These are phyloP conservation scores for Cyberlindnera maritima DNA, from an alignment of 805 yeast species.

Conservation along the genomic window DNA sequence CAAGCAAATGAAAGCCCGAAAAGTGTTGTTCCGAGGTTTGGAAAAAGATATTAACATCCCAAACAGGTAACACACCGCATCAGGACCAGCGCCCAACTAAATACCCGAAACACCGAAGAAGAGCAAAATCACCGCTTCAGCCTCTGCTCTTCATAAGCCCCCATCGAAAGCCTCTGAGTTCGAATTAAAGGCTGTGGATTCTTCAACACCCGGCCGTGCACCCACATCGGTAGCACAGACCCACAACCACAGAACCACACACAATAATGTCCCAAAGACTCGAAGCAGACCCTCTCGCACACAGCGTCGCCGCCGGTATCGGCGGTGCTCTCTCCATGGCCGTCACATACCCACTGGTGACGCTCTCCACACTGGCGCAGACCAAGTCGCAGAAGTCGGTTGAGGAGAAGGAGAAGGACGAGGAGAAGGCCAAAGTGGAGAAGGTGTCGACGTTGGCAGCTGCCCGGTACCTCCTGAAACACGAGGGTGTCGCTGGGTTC, in stretches of 20 bases:
- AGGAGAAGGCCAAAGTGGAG: slow-evolving; percentile 16
- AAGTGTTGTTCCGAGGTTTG: no score
- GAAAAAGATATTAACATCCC: no score
- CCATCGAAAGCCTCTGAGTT: no score
- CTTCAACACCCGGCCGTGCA: no score
- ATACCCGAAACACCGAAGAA: no score
- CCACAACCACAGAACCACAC: neutral
- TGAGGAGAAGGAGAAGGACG: slow-evolving; percentile 8
- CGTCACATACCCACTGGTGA: slow-evolving; percentile 86
- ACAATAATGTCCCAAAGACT: slow-evolving; percentile 25
- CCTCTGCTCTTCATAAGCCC: no score
- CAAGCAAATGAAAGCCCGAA: no score
- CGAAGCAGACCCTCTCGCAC: slow-evolving; percentile 45
- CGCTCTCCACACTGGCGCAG: slow-evolving; percentile 85
- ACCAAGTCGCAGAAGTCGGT: slow-evolving; percentile 41
- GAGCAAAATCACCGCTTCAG: no score
- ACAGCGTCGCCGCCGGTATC: slow-evolving; percentile 92
- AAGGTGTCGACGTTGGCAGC: slow-evolving; percentile 33
- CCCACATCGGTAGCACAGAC: no score
- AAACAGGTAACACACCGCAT: no score
- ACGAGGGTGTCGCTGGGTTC: slow-evolving; percentile 65
- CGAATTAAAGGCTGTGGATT: no score
- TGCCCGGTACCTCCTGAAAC: slow-evolving; percentile 44
- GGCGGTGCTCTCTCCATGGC: slow-evolving; percentile 89
- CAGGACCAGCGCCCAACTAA: no score